Evolutionary conservation across 495 filamentous ascomycete genomes (phyloP), one percentile per base, ranked within the genome.

Genomic region (Xylaria nigripes): DNA sequence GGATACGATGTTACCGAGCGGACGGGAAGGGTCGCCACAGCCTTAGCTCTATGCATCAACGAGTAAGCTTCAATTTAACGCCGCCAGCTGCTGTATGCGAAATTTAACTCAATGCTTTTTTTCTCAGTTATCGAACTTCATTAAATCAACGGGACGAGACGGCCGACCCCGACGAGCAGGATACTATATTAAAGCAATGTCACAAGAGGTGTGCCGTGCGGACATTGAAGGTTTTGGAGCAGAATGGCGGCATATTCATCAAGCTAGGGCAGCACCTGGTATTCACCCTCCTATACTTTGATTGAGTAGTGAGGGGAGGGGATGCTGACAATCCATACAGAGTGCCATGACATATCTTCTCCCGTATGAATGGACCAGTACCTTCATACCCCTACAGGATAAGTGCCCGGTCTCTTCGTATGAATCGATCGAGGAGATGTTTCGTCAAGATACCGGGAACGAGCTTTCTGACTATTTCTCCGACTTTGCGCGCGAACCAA

Each of bases 191-290:
- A 45, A 84, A 81, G 58, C 83, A 82, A 61, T 97, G 93, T 65
- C 93, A 99, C 72, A 85, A 92, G 68, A 81, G 93, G 63, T 99
- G 93, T 70, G 94, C 93, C 12, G 62, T 69, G 47, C 83, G 93
- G 50, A 96, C 93, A 10, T 72, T 97, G 16, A 75, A 76, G 32
- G 90, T 93, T 0, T 72, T 99, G 24, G 92, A 99, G 75, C 86
- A 84, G 72, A 97, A 94, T 71, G 93, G 93, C 34, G 95, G 91
- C 6, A 90, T 99, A 61, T 99, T 97, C 61, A 97, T 99, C 63
- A 99, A 99, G 68, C 71, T 99, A 23, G 93, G 93, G 21, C 93
- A 99, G 59, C 93, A 99, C 72, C 70, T 99, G 68, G 80, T 82
- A 73, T 51, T 55, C 25, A 22, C 0, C 43, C 6, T 40, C n/a